These are phyloP conservation scores for Hylodesmum podocarpum DNA, from an alignment of 306 rosid genomes.

Conservation along the genomic window DNA sequence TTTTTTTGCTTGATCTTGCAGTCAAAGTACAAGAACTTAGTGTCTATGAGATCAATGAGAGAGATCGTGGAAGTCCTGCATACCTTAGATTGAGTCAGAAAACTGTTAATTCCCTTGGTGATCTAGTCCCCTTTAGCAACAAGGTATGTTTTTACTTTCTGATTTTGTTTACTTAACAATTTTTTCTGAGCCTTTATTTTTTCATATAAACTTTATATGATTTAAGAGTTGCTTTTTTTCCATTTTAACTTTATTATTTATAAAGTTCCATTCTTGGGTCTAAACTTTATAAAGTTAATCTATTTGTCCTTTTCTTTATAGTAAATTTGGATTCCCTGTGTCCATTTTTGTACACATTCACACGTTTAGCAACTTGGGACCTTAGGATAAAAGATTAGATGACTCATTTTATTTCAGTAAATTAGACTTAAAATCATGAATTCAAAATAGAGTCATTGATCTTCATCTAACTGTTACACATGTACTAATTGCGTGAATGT, in stretches of 20 bases:
- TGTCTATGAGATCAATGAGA: constrained; percentile 72
- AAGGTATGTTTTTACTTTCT: constrained; percentile 40
- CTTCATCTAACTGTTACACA: neutral
- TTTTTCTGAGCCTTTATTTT: neutral
- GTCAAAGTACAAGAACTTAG: constrained; percentile 58
- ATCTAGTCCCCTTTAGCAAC: constrained; percentile 72
- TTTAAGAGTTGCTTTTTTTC: neutral
- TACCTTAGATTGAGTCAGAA: constrained; percentile 69
- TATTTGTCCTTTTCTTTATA: neutral
- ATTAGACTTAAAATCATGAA: neutral
- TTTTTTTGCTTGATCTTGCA: constrained; percentile 36
- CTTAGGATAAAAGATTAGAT: neutral
- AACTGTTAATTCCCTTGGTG: constrained; percentile 60
- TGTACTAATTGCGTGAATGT: neutral
- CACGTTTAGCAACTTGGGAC: neutral
- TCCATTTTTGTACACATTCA: neutral
- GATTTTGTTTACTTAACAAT: neutral
- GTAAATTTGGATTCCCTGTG: neutral
- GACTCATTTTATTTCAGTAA: neutral
- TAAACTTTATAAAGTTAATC: neutral
- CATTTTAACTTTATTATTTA: neutral
- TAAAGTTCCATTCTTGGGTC: neutral
- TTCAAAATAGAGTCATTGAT: neutral
- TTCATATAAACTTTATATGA: neutral
- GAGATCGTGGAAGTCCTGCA: constrained; percentile 72